These are phyloP conservation scores for Kitagawia praeruptora DNA, from an alignment of 129 eudicot species.

Conservation along the genomic window DNA sequence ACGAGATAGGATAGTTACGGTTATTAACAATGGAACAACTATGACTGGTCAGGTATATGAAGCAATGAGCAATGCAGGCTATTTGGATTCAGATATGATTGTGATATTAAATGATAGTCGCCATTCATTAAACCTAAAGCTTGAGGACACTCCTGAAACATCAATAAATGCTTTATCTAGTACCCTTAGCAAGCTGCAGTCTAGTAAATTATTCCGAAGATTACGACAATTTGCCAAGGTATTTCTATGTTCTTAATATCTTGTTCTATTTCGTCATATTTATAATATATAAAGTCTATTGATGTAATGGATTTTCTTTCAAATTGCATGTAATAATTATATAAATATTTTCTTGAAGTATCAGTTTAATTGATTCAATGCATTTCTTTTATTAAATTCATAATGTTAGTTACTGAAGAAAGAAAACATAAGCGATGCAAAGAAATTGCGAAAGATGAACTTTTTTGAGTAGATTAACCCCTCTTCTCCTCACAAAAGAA, in stretches of 20 bases:
- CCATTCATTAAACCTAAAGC: conserved; percentile 62
- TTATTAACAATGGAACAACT: conserved; percentile 70
- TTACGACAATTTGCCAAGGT: conserved; percentile 84
- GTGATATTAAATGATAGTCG: conserved; percentile 83
- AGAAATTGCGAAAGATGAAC: not conserved
- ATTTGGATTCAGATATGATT: conserved; percentile 77
- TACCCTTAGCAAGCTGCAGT: conserved; percentile 72
- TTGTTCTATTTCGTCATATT: not conserved
- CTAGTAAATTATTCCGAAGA: conserved; percentile 68
- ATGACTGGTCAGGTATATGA: conserved; percentile 89
- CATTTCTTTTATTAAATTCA: not conserved
- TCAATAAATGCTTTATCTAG: conserved; percentile 67
- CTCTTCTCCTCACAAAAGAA: not conserved
- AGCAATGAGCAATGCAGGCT: conserved; percentile 98
- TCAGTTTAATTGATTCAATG: not conserved
- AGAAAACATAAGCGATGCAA: not conserved
- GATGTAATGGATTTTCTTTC: not conserved
- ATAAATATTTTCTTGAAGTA: not conserved
- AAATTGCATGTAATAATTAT: not conserved
- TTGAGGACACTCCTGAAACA: conserved; percentile 51
- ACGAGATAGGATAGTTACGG: conserved; percentile 69
- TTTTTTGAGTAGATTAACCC: not conserved
- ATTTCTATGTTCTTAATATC: not conserved
- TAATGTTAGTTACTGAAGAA: not conserved
- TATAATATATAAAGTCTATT: not conserved